A percentile compares a stretch with the other conserved stretches of the same genome.
These are phyloP conservation scores for Boletus rex-veris DNA, from an alignment of 768 basidiomycete genomes.

Conservation along the genomic window DNA sequence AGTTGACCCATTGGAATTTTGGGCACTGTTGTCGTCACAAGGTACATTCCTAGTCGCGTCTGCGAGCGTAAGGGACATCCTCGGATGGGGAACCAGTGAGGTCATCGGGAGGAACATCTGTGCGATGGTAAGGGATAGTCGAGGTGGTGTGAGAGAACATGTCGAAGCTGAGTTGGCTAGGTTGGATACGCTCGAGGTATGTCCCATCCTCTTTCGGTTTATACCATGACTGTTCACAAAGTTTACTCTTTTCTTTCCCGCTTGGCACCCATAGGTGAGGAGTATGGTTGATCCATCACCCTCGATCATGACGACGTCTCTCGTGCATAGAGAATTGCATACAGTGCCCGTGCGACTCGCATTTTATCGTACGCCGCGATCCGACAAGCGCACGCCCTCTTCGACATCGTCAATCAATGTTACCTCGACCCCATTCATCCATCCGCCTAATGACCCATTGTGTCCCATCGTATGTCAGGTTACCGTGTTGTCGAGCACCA, in stretches of 20 bases:
- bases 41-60: conserved; percentile 52
- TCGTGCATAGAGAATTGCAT: conserved; percentile 40
- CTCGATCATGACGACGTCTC: conserved; percentile 23
- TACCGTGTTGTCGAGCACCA: conserved; percentile 15
- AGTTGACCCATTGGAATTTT: conserved; percentile 39
- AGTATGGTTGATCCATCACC: conserved; percentile 15
- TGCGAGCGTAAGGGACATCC: conserved; percentile 52
- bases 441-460: conserved; percentile 13
- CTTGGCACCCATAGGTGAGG: background rate
- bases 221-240: background rate
- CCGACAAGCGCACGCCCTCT: background rate
- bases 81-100: conserved; percentile 59
- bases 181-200: conserved; percentile 15
- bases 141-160: conserved; percentile 13
- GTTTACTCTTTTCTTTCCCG: background rate
- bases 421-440: conserved; percentile 10
- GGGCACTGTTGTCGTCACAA: conserved; percentile 46
- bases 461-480: conserved; percentile 32
- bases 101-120: conserved; percentile 47
- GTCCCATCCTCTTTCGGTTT: background rate
- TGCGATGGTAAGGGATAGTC: conserved; percentile 34
- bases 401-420: background rate
- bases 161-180: conserved; percentile 29
- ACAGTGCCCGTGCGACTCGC: conserved; percentile 31
- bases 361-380: conserved; percentile 36